These are phyloP conservation scores for peach (Prunus persica) DNA, from an alignment of 306 rosid species.

Conservation along the genomic window Prunus_persica_NCBIv2 NC_034015.1:19656001-19656500, in stretches of 20 bases:
- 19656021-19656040: neutral
- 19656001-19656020: conserved; percentile 73
- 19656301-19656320: neutral
- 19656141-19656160: conserved; percentile 9
- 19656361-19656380: neutral
- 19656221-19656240: conserved; percentile 37
- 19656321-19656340: neutral
- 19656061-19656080: conserved; percentile 1
- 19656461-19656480: neutral
- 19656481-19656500: conserved; percentile 11
- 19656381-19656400: conserved; percentile 16
- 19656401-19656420: neutral
- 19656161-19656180: neutral
- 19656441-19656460: conserved; percentile 16
- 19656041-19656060: neutral
- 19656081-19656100: conserved; percentile 1
- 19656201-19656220: conserved; percentile 35
- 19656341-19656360: neutral
- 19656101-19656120: conserved; percentile 26
- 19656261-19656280: conserved; percentile 2
- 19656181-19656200: conserved; percentile 26
- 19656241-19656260: conserved; percentile 27
- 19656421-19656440: neutral
- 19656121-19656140: neutral
- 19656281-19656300: neutral